Percentiles rank a stretch among this genome's conserved stretches.
Evolutionary conservation across 768 basidiomycete genomes (phyloP).

Genomic region (Pseudohyphozyma bogoriensis): DNA sequence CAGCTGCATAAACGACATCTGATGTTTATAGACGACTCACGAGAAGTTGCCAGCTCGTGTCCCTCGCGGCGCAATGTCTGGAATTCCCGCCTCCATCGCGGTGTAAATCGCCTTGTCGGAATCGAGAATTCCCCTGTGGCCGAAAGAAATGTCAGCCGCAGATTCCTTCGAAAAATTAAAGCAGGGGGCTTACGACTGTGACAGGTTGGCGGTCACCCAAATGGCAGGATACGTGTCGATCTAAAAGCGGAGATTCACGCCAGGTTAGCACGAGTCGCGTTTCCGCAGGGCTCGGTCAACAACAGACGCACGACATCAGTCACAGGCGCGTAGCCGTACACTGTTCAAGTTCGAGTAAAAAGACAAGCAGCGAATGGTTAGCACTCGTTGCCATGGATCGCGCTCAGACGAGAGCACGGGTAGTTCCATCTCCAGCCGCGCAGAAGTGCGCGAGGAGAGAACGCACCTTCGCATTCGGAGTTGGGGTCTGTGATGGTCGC

Average conservation of each 20-base stretch:
- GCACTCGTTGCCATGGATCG: not conserved
- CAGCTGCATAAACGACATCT: too few relatives aligned
- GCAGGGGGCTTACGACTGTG: not conserved
- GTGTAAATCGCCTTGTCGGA: conserved; percentile 25
- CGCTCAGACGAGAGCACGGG: not conserved
- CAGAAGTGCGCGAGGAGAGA: too few relatives aligned
- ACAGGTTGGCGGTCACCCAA: conserved; percentile 21
- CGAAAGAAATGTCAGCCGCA: too few relatives aligned
- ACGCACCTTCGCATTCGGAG: too few relatives aligned
- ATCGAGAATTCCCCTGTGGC: not conserved
- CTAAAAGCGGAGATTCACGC: not conserved
- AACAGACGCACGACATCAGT: conserved; percentile 4
- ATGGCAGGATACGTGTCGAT: conserved; percentile 9
- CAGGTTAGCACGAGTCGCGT: not conserved
- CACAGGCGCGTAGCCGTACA: conserved; percentile 19
- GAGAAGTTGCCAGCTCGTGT: conserved; percentile 36
- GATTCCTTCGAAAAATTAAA: not conserved
- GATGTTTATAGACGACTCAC: too few relatives aligned
- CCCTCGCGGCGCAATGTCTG: conserved; percentile 35
- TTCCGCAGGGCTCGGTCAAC: too few relatives aligned
- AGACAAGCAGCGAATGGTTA: not conserved
- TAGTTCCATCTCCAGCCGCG: not conserved
- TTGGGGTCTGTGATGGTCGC: too few relatives aligned
- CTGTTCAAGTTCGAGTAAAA: not conserved
- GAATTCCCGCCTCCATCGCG: conserved; percentile 33